Evolutionary conservation across 78 protist species (phyloP), one percentile per base, ranked within the genome.

Genomic region (Dictyostelium capitatum): DNA sequence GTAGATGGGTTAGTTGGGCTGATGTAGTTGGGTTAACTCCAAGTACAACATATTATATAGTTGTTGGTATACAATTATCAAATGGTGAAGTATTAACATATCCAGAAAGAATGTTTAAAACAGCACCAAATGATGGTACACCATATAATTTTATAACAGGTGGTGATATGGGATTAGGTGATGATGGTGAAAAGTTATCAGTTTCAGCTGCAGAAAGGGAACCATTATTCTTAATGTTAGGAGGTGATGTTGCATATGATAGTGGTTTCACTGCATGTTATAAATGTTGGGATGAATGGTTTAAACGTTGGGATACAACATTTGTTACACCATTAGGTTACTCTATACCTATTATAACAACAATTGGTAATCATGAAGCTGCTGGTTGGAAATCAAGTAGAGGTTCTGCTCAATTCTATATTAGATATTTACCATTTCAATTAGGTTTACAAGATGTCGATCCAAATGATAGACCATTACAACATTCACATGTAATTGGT

Each of bases 161-260:
- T 28, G 95, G 95, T 37, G 95, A 90, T 53, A 57, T 80, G 77
- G 48, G 80, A 12, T 20, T 51, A 28, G 23, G 89, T 3, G 78
- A 53, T 19, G 54, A 25, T 17, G 89, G 91, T 50, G 56, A 53
- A n/a, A 6, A 50, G 3, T 75, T 90, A 37, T 50, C 70, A 6
- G n/a, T 50, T 6, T 43, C 10, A 41, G 95, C 95, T 1, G 95
- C 90, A 11, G 11, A 23, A 15, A 75, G 23, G 23, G 79, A 83
- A 20, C 96, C 96, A 4, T 47, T 64, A 37, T 92, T 92, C 64
- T 82, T 91, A 8, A 30, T 92, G 90, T 47, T 92, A 12, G 96
- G 96, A 17, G 96, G 96, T 8, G 96, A 92, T 73, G 57, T 92
- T 1, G 96, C 96, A 6, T 92, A 92, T 53, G 96, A 79, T 28